Base-by-base conservation (phyloP, 2,329 filamentous ascomycete species). In the Penicillium sp. region DNA sequence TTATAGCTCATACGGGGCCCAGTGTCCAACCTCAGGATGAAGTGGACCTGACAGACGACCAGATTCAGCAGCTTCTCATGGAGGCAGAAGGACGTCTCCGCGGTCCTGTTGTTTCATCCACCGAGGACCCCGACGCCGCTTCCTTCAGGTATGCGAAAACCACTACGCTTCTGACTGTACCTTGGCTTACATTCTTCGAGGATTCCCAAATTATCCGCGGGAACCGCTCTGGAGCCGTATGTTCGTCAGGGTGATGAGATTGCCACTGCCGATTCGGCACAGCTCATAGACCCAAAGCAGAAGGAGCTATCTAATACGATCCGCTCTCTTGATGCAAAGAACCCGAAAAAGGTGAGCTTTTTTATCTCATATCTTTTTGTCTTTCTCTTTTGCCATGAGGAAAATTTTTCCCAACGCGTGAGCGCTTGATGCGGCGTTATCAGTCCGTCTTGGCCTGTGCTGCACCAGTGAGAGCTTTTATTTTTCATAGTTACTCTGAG, bases 371-470 rank as follows among this genome's bases (percentile, higher is more conserved):
- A 11, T 36, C 54, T 31, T 54, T 16, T 35, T 44, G 44, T 52
- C 65, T 28, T 28, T 25, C 14, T n/a, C 11, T 48, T 28, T 65
- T 73, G 74, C 74, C 71, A 83, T 90, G 89, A 92, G 84, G 88
- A 92, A 88, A 87, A 80, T 78, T 80, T 41, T 79, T 84, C 82
- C 85, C 82, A 86, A 82, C 73, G 74, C 72, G 71, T 74, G 56
- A 69, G 70, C 70, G 62, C 82, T 88, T 87, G 88, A 91, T 81
- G 87, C 84, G 82, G 85, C 84, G 78, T 77, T 69, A 69, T 74
- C 79, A 81, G 80, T 81, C 82, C 89, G 88, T 92, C 80, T 88
- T 94, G 89, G 88, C 81, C 77, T 81, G 81, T 79, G 78, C 82
- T 79, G 83, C 86, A 82, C 81, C 84, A 79, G 81, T 87, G 84